Base-by-base conservation (phyloP, 805 yeast species). In the Lipomyces orientalis region DNA sequence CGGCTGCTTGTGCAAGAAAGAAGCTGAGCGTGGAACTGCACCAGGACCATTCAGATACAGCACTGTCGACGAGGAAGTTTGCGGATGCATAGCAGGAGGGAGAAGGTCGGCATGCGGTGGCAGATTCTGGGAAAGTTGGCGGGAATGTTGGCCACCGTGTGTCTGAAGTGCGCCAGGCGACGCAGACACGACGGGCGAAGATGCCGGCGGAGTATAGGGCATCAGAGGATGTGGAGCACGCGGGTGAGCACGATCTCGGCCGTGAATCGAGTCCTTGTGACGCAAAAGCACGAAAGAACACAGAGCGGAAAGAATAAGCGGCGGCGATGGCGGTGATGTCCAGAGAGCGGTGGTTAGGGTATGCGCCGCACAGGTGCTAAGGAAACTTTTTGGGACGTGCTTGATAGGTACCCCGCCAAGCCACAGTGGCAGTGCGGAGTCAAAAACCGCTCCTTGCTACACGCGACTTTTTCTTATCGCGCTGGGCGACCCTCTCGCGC, bases 201-300 rank as follows among this genome's bases (percentile, higher is more conserved):
- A 31, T 34, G 70, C 66, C 58, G 71, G 71, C 59, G 71, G 71
- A 16, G 71, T 68, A 66, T 68, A 68, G 19, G 71, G 71, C 71
- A 68, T 68, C n/a, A 33, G 19, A 10, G 8, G 34, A 25, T 52
- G 58, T 51, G 55, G 58, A 51, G 39, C 5, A 16, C 43, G 58
- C 54, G 25, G 59, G 12, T 35, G 64, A n/a, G 33, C 66, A 61
- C 54, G 61, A n/a, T 39, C 51, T 25, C 55, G 54, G 22, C 25
- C 16, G 57, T 12, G 57, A 46, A 43, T n/a, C 19, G 22, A 6
- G 22, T 16, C 22, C 8, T 43, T 16, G 22, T 7, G 51, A 56
- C 25, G 56, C 25, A 46, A 49, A 49, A 22, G 56, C 31, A 59
- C 51, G 54, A 25, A 43, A 25, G 19, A 9, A 46, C n/a, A 39